These are phyloP conservation scores for Ophiostoma himal-ulmi DNA, from an alignment of 2,329 filamentous ascomycete genomes.

Conservation along the genomic window DNA sequence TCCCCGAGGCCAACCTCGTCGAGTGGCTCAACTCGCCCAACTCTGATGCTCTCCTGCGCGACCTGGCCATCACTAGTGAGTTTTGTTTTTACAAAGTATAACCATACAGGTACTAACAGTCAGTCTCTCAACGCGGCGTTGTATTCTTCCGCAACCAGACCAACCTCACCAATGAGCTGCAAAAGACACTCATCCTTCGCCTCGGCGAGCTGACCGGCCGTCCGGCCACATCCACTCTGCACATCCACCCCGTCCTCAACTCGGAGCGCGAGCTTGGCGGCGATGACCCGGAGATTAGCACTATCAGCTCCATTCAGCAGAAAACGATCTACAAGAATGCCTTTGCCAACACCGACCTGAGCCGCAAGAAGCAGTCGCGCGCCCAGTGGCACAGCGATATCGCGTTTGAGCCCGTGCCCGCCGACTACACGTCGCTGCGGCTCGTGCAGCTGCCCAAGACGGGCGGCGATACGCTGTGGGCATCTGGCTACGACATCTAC, in stretches of 20 bases:
- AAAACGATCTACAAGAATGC: constrained; percentile 36
- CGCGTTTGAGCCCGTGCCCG: constrained; percentile 46
- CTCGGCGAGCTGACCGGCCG: constrained; percentile 56
- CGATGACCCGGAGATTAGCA: constrained; percentile 50
- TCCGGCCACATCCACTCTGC: constrained; percentile 51
- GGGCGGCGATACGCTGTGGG: constrained; percentile 39
- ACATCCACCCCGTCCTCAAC: constrained; percentile 57
- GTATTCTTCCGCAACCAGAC: constrained; percentile 60
- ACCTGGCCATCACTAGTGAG: constrained; percentile 62
- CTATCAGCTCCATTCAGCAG: constrained; percentile 49
- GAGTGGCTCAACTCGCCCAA: constrained; percentile 58
- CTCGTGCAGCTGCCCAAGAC: constrained; percentile 31
- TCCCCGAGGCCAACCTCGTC: constrained; percentile 50
- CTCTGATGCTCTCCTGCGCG: constrained; percentile 56
- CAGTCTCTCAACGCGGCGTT: constrained; percentile 57
- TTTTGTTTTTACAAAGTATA: not conserved
- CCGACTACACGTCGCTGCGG: constrained; percentile 50
- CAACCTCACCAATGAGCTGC: constrained; percentile 50
- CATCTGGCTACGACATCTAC: constrained; percentile 43
- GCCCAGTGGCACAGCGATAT: constrained; percentile 47
- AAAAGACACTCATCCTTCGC: constrained; percentile 54
- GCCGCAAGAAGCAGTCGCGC: constrained; percentile 20
- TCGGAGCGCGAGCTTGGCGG: constrained; percentile 47
- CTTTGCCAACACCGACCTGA: constrained; percentile 28
- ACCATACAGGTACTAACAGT: not conserved